Evolutionary conservation across 768 basidiomycete genomes (phyloP), one percentile per base, ranked within the genome.

Genomic region (Agaricus subrufescens): DNA sequence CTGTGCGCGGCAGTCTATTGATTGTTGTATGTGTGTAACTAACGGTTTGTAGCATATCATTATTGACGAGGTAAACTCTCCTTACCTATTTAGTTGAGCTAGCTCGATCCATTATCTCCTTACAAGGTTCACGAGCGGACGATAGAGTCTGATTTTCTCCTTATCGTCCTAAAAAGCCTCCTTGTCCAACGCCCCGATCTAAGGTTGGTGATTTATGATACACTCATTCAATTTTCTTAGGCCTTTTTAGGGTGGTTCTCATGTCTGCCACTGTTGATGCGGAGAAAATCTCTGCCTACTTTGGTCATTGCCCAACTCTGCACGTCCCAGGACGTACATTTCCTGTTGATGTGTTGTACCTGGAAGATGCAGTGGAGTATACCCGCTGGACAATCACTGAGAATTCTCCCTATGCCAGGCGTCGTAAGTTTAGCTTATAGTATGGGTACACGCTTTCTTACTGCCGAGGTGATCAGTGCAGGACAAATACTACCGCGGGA

Each of bases 181-280:
- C 69, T 97, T 50, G 71, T 78, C 53, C 82, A 87, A 60, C 80
- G 91, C 26, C 80, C 86, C 48, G 86, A 96, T 62, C 75, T 99
- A n/a, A 95, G 91, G 94, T 89, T 60, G 57, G 76, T 67, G 6
- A 38, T 37, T 39, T 45, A 31, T 46, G 50, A 19, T 15, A 19
- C n/a, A 38, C 14, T 57, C 31, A 48, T 26, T 42, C 42, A 43
- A 31, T 40, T 54, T 48, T 60, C 58, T 38, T 46, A 30, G 4
- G 9, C 46, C 15, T 57, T 50, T 14, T 29, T 55, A 94, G 92
- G 70, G 84, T 99, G 40, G 83, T 98, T 14, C 78, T 98, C 46
- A 99, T 99, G 96, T 96, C 94, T 31, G 96, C 97, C 1, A 99
- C 97, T 0, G 77, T 97, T 26, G 94, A 99, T 61, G 86, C 92